These are phyloP conservation scores for Nigrograna mackinnonii DNA, from an alignment of 2,329 filamentous ascomycete genomes.

Conservation along the genomic window DNA sequence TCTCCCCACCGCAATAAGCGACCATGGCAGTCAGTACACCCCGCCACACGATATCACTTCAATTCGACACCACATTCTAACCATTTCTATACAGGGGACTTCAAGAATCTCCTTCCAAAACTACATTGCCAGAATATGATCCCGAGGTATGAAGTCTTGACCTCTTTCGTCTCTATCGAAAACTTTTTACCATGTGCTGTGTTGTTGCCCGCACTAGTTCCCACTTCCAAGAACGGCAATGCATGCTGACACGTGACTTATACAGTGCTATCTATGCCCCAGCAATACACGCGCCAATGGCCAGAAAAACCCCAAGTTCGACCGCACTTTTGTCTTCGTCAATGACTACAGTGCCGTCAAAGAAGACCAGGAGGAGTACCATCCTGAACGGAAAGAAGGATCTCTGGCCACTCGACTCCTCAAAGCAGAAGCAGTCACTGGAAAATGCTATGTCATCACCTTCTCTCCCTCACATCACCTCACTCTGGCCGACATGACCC, in stretches of 20 bases:
- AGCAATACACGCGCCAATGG: constrained; percentile 88
- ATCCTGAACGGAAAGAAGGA: constrained; percentile 52
- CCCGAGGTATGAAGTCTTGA: constrained; percentile 49
- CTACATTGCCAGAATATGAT: constrained; percentile 75
- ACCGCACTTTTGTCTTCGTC: constrained; percentile 88
- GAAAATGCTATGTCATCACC: constrained; percentile 95
- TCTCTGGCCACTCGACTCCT: constrained; percentile 75
- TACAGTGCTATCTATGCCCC: constrained; percentile 94
- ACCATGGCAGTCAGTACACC: constrained; percentile 99
- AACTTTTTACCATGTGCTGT: no score
- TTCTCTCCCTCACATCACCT: constrained; percentile 90
- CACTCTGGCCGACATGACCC: constrained; percentile 86
- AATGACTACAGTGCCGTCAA: constrained; percentile 98
- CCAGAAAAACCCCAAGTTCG: constrained; percentile 83
- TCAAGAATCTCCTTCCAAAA: constrained; percentile 51
- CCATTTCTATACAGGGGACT: constrained; percentile 42
- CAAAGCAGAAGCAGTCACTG: constrained; percentile 82
- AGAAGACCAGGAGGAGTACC: constrained; percentile 84
- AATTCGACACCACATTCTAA: background rate
- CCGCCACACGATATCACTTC: constrained; percentile 39
- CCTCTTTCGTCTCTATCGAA: constrained; percentile 5
- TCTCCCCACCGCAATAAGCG: constrained; percentile 96
- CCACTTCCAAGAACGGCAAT: background rate
- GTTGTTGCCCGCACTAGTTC: background rate
- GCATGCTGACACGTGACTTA: constrained; percentile 22